Conservation (phyloP, 768 basidiomycete genomes). For the Leucocoprinus leucothites region DNA sequence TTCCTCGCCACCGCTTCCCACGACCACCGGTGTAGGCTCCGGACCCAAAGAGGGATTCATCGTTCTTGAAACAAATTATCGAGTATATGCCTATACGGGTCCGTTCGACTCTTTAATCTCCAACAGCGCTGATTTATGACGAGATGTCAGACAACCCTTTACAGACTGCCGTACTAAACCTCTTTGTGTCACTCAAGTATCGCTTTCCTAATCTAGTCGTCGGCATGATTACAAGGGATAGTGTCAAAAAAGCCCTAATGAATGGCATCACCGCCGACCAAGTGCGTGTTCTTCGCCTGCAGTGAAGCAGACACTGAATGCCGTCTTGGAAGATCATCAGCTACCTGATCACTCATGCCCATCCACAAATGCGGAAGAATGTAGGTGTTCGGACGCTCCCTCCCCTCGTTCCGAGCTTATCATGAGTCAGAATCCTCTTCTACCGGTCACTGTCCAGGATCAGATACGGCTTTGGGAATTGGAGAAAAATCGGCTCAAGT, state of each 20-base stretch:
- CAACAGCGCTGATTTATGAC: constrained; percentile 17
- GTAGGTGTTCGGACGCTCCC: constrained; percentile 33
- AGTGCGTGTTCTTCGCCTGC: constrained; percentile 39
- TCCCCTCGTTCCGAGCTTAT: constrained; percentile 20
- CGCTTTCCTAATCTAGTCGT: constrained; percentile 98
- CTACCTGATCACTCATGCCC: constrained; percentile 91
- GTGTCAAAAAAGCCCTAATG: constrained; percentile 88
- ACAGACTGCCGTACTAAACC: constrained; percentile 92
- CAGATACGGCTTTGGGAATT: constrained; percentile 98
- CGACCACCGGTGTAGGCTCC: constrained; percentile 52
- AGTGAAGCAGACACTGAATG: constrained; percentile 3
- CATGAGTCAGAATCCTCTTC: constrained; percentile 70
- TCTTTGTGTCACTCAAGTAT: constrained; percentile 90
- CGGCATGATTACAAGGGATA: constrained; percentile 91
- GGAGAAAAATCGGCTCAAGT: constrained; percentile 88
- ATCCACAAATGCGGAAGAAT: constrained; percentile 97
- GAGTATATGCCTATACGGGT: constrained; percentile 98
- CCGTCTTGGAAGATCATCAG: constrained; percentile 74
- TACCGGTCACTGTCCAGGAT: constrained; percentile 97
- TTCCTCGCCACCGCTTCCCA: constrained; percentile 77
- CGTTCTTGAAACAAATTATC: constrained; percentile 97
- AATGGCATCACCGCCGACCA: constrained; percentile 98
- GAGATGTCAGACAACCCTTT: constrained; percentile 78
- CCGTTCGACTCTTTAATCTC: constrained; percentile 21
- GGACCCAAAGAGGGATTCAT: constrained; percentile 84